Evolutionary conservation across 164 flowering plant genomes (phyloP).

Genomic region (Warburgia ugandensis): DNA sequence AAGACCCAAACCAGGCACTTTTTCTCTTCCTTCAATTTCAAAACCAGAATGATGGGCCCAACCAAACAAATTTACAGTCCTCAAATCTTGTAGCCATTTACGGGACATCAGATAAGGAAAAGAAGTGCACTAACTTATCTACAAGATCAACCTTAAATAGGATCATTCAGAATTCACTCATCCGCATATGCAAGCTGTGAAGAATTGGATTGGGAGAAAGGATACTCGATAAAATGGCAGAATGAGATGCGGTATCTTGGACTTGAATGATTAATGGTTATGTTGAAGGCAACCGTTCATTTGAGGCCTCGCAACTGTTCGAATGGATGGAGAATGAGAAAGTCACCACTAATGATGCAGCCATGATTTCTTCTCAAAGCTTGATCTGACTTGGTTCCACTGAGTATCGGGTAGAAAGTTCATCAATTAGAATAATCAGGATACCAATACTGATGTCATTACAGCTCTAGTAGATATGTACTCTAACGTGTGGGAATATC

Average conservation of each 20-base stretch:
- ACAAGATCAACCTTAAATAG: conserved; percentile 21
- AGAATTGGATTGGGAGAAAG: conserved; percentile 18
- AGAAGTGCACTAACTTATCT: conserved; percentile 27
- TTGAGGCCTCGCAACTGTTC: conserved; percentile 32
- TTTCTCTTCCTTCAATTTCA: conserved; percentile 19
- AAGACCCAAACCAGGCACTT: conserved; percentile 33
- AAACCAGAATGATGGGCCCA: background rate
- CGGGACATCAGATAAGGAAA: conserved; percentile 17
- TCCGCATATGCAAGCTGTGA: conserved; percentile 36
- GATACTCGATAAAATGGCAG: conserved; percentile 32
- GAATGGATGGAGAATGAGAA: conserved; percentile 26
- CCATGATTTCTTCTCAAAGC: conserved; percentile 36
- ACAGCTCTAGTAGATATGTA: conserved; percentile 49
- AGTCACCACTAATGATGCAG: conserved; percentile 34
- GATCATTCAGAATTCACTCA: conserved; percentile 33
- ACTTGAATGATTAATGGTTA: conserved; percentile 38
- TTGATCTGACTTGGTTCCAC: conserved; percentile 35
- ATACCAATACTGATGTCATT: conserved; percentile 19
- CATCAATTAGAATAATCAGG: conserved; percentile 19
- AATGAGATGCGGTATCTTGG: conserved; percentile 45
- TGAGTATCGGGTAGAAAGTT: conserved; percentile 27
- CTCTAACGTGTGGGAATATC: conserved; percentile 41
- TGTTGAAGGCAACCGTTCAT: conserved; percentile 19
- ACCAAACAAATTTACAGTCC: conserved; percentile 42
- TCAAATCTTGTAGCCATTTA: conserved; percentile 32